phyloP scores from a whole-genome alignment of 2,329 filamentous ascomycete species.

The Dothideomycetes sp. region DNA sequence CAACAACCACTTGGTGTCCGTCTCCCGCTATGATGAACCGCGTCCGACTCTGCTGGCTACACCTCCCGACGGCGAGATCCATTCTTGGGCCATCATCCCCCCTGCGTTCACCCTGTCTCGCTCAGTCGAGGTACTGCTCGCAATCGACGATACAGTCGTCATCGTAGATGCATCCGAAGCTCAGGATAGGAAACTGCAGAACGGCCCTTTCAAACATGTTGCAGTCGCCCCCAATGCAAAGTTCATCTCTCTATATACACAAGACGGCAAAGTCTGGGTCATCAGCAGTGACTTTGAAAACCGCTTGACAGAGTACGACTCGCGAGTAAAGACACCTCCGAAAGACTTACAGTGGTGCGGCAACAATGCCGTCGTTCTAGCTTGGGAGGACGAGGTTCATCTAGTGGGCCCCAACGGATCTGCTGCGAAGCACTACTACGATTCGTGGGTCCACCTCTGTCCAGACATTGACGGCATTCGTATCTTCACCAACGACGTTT shows the following conservation, averaged over 20 bases:
- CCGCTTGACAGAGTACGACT: conserved; percentile 83
- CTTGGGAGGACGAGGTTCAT: conserved; percentile 97
- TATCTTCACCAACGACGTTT: conserved; percentile 84
- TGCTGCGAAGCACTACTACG: conserved; percentile 67
- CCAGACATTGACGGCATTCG: conserved; percentile 85
- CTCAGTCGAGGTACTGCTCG: conserved; percentile 85
- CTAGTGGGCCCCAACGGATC: conserved; percentile 78
- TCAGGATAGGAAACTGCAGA: conserved; percentile 82
- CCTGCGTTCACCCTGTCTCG: conserved; percentile 82
- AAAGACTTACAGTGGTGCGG: conserved; percentile 94
- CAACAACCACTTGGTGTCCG: conserved; percentile 78
- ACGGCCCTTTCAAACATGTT: conserved; percentile 86
- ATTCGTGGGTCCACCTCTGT: conserved; percentile 79
- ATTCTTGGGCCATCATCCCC: conserved; percentile 82
- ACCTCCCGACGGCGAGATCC: conserved; percentile 67
- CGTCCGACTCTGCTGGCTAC: conserved; percentile 72
- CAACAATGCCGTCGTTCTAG: conserved; percentile 83
- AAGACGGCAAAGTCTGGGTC: conserved; percentile 78
- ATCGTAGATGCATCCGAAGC: conserved; percentile 82
- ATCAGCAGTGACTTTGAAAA: conserved; percentile 94
- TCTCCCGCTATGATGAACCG: conserved; percentile 85
- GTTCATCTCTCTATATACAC: conserved; percentile 79
- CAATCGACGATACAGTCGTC: conserved; percentile 74
- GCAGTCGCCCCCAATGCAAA: conserved; percentile 84
- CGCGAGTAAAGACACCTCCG: conserved; percentile 72